Percentiles rank a stretch among this genome's conserved stretches.
Evolutionary conservation across 306 rosid species (phyloP).

Genomic region (Begonia fuchsioides): DNA sequence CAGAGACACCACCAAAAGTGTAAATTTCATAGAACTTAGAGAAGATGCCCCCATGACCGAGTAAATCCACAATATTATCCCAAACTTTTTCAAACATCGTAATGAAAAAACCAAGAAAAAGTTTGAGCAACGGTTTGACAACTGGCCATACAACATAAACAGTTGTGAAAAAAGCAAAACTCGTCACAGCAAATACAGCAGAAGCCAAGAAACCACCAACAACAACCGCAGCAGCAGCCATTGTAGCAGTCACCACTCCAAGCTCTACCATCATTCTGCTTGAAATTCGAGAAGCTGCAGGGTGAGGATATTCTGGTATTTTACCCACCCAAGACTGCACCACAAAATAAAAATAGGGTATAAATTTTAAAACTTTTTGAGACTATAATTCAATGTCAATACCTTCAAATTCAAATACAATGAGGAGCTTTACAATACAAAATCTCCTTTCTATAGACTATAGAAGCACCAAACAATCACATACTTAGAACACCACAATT

Average conservation of each 20-base stretch:
- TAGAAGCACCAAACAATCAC: neutral
- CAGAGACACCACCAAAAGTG: constrained; percentile 60
- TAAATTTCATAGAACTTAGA: constrained; percentile 47
- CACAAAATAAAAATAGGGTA: constrained; percentile 12
- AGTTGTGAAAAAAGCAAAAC: constrained; percentile 44
- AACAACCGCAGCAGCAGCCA: constrained; percentile 56
- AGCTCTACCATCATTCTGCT: constrained; percentile 91
- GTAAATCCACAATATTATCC: constrained; percentile 52
- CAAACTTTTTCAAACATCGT: constrained; percentile 55
- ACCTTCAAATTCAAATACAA: too few relatives aligned
- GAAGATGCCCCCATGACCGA: constrained; percentile 49
- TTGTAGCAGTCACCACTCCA: constrained; percentile 35
- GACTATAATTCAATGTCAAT: neutral
- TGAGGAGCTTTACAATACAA: too few relatives aligned
- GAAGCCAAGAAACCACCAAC: constrained; percentile 81
- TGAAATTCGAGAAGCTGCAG: constrained; percentile 79
- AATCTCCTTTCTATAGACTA: neutral
- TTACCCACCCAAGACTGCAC: constrained; percentile 77
- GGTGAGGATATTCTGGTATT: constrained; percentile 66
- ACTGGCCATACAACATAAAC: too few relatives aligned
- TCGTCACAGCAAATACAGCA: constrained; percentile 69
- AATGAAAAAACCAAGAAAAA: constrained; percentile 36
- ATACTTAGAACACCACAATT: too few relatives aligned
- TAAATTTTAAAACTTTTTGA: constrained; percentile 1
- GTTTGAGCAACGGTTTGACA: constrained; percentile 52